Conservation (phyloP, 495 filamentous ascomycete genomes). For the Penicillium atrosanguineum region DNA sequence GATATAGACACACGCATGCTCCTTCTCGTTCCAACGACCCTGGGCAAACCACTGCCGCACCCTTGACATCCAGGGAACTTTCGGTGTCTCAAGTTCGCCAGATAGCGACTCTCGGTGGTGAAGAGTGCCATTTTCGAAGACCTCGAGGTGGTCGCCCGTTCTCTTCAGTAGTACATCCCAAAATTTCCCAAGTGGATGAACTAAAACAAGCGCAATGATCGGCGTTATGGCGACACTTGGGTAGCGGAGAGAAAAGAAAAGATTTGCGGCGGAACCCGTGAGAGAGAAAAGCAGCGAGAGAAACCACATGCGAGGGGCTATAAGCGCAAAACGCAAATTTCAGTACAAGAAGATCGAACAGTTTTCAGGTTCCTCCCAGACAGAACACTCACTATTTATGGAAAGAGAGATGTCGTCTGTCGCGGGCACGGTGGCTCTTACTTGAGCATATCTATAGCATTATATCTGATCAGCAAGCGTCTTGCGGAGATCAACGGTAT, state of each 20-base stretch:
- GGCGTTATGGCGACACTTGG: slow-evolving; percentile 84
- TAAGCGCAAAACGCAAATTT: background rate
- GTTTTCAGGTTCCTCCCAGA: background rate
- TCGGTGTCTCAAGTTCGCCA: slow-evolving; percentile 13
- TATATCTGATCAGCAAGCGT: slow-evolving; percentile 2
- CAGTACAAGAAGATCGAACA: background rate
- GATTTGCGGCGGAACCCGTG: slow-evolving; percentile 76
- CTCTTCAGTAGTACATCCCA: slow-evolving; percentile 72
- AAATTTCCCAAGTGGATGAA: slow-evolving; percentile 73
- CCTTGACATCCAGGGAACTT: slow-evolving; percentile 5
- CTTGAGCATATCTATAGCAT: slow-evolving; percentile 54
- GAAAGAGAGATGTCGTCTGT: slow-evolving; percentile 70
- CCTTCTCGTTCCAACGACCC: slow-evolving; percentile 81
- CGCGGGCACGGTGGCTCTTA: slow-evolving; percentile 72
- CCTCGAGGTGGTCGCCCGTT: slow-evolving; percentile 52
- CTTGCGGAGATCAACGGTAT: background rate
- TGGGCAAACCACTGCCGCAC: slow-evolving; percentile 73
- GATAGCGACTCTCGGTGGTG: slow-evolving; percentile 20
- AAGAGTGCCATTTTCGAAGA: slow-evolving; percentile 43
- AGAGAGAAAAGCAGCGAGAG: slow-evolving; percentile 74
- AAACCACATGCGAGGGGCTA: slow-evolving; percentile 78
- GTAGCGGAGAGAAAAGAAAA: slow-evolving; percentile 83
- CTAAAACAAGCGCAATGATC: slow-evolving; percentile 77
- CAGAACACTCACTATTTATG: slow-evolving; percentile 57
- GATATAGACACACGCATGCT: slow-evolving; percentile 83